Evolutionary conservation across 2,329 filamentous ascomycete species (phyloP).

Genomic region (Aspergillus sp.): DNA sequence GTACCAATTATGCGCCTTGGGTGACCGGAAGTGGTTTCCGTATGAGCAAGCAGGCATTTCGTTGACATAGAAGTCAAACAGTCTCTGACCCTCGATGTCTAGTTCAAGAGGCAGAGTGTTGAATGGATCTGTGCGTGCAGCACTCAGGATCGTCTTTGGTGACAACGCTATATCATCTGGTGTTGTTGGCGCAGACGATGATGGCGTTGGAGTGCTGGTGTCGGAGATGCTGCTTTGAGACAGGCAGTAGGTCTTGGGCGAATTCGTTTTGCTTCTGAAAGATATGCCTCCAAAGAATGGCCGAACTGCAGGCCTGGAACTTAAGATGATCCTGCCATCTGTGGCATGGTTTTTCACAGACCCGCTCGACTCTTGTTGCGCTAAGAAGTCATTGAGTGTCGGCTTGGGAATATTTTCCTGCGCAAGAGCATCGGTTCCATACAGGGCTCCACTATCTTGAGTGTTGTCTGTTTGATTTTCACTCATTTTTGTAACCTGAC

Average conservation of each 20-base stretch:
- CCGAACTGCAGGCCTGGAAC: neutral
- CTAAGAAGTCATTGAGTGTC: neutral
- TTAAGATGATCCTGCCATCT: neutral
- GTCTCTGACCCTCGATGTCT: constrained; percentile 31
- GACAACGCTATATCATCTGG: constrained; percentile 24
- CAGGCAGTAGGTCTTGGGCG: constrained; percentile 6
- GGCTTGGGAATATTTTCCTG: neutral
- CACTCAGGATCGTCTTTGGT: constrained; percentile 38
- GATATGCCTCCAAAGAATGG: neutral
- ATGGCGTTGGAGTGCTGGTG: constrained; percentile 14
- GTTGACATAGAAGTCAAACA: constrained; percentile 46
- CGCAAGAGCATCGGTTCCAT: neutral
- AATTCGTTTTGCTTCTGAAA: neutral
- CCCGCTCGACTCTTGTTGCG: neutral
- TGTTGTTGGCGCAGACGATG: constrained; percentile 20
- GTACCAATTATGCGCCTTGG: constrained; percentile 44
- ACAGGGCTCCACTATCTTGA: neutral
- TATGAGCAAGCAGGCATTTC: constrained; percentile 45
- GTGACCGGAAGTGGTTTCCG: constrained; percentile 36
- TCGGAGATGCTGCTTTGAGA: constrained; percentile 16
- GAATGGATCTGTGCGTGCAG: constrained; percentile 42
- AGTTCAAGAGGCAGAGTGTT: constrained; percentile 38
- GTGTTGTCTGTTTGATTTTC: neutral
- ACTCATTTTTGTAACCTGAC: neutral
- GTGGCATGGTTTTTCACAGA: neutral